A percentile compares a stretch with the other conserved stretches of the same genome.
Evolutionary conservation across 768 basidiomycete genomes (phyloP).

Genomic region (Jaapia argillacea): DNA sequence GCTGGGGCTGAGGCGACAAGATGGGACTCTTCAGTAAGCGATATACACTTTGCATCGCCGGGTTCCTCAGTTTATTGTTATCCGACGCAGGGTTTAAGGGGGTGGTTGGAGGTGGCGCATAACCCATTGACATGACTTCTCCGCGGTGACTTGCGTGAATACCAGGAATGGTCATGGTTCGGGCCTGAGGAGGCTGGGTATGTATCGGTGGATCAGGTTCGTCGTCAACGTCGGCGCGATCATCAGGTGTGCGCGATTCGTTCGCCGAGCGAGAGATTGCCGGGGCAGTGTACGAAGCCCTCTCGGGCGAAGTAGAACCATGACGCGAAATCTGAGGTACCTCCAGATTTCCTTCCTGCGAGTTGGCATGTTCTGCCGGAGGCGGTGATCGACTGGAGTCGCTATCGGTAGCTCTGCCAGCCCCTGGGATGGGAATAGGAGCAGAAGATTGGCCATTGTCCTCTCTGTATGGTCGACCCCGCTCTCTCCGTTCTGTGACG

Average conservation of each 20-base stretch:
- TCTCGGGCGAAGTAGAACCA: too few relatives aligned
- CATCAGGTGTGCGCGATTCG: conserved; percentile 15
- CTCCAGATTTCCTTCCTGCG: too few relatives aligned
- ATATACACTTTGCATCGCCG: conserved; percentile 60
- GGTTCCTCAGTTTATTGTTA: conserved; percentile 26
- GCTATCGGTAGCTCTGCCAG: not conserved
- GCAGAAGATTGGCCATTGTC: conserved; percentile 13
- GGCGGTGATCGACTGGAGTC: not conserved
- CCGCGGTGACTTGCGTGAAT: conserved; percentile 81
- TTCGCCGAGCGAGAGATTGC: conserved; percentile 27
- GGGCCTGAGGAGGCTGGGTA: conserved; percentile 63
- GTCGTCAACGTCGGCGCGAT: conserved; percentile 12
- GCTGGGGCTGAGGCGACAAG: conserved; percentile 9
- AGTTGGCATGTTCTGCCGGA: too few relatives aligned
- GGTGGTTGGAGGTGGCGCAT: conserved; percentile 41
- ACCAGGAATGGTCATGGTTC: conserved; percentile 80
- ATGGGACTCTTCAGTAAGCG: conserved; percentile 62
- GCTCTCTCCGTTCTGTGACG: conserved; percentile 56
- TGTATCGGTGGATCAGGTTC: conserved; percentile 43
- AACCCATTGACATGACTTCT: conserved; percentile 80
- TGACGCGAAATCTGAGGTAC: too few relatives aligned
- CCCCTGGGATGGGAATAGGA: conserved; percentile 24
- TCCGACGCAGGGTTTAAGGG: conserved; percentile 24
- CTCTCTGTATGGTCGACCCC: conserved; percentile 20
- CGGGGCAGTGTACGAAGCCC: conserved; percentile 17